Conservation (phyloP, 192 early-diverging fungal genomes). For the Physocladia obscura region DNA sequence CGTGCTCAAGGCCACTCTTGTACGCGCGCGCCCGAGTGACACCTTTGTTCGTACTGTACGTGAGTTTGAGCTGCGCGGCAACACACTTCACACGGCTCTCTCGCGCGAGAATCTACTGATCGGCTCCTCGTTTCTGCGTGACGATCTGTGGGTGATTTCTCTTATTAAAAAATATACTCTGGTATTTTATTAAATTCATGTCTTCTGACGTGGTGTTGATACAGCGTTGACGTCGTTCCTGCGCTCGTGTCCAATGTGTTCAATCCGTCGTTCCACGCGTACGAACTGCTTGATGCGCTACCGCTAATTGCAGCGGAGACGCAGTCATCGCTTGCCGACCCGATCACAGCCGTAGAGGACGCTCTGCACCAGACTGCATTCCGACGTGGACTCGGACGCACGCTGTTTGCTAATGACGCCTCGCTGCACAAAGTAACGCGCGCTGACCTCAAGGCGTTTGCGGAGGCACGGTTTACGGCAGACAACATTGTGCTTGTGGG, state of each 20-base stretch:
- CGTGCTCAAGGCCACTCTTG: constrained; percentile 84
- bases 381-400: constrained; percentile 92
- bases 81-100: constrained; percentile 74
- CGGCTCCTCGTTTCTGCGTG: constrained; percentile 86
- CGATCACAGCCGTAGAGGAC: constrained; percentile 70
- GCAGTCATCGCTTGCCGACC: constrained; percentile 58
- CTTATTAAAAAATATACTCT: not conserved
- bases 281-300: constrained; percentile 80
- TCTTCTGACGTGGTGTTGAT: too few species aligned
- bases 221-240: constrained; percentile 77
- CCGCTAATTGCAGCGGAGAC: constrained; percentile 66
- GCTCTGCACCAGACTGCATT: constrained; percentile 87
- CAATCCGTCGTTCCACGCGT: constrained; percentile 76
- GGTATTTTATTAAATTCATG: constrained; percentile 28
- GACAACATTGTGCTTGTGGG: constrained; percentile 83
- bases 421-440: constrained; percentile 59
- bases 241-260: constrained; percentile 74
- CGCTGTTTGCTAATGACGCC: constrained; percentile 76
- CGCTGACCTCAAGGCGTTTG: constrained; percentile 73
- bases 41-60: constrained; percentile 83
- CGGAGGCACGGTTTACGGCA: constrained; percentile 65
- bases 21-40: constrained; percentile 82
- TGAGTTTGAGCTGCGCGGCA: constrained; percentile 89
- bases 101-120: constrained; percentile 81
- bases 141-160: constrained; percentile 71